Evolutionary conservation across 164 flowering plant species (phyloP).

Genomic region (Stephania cephalantha): DNA sequence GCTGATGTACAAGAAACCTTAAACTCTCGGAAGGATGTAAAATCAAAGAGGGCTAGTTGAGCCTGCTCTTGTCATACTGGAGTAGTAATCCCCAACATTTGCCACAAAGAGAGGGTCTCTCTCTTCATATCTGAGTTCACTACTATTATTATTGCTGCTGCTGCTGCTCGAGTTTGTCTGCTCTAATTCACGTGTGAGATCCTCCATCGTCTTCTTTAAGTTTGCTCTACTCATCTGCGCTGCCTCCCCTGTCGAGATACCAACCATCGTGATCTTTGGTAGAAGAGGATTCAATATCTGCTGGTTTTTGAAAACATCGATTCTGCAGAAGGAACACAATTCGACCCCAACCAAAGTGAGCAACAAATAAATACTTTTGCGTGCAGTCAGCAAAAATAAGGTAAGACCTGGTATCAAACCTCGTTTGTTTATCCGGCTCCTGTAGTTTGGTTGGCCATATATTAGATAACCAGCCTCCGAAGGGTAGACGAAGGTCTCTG

Average conservation of each 20-base stretch:
- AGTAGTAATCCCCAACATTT: slow-evolving; percentile 69
- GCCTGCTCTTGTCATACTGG: slow-evolving; percentile 43
- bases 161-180: slow-evolving; percentile 31
- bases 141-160: slow-evolving; percentile 7
- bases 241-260: slow-evolving; percentile 66
- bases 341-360: not conserved
- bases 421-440: slow-evolving; percentile 14
- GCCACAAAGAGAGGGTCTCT: slow-evolving; percentile 96
- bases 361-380: not conserved
- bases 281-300: slow-evolving; percentile 49
- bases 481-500: slow-evolving; percentile 42
- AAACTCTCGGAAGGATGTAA: not conserved
- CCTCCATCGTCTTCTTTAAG: slow-evolving; percentile 79
- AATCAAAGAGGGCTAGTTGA: slow-evolving; percentile 16
- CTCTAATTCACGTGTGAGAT: slow-evolving; percentile 68
- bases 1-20: not conserved
- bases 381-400: not conserved
- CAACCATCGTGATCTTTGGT: slow-evolving; percentile 94
- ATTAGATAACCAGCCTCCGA: slow-evolving; percentile 51
- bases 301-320: slow-evolving; percentile 15
- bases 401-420: slow-evolving; percentile 12
- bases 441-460: slow-evolving; percentile 37
- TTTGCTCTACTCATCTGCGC: slow-evolving; percentile 67
- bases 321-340: slow-evolving; percentile 12
- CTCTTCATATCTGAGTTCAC: slow-evolving; percentile 33